These are phyloP conservation scores for Penicillium fimorum DNA, from an alignment of 495 filamentous ascomycete species.

Conservation along the genomic window DNA sequence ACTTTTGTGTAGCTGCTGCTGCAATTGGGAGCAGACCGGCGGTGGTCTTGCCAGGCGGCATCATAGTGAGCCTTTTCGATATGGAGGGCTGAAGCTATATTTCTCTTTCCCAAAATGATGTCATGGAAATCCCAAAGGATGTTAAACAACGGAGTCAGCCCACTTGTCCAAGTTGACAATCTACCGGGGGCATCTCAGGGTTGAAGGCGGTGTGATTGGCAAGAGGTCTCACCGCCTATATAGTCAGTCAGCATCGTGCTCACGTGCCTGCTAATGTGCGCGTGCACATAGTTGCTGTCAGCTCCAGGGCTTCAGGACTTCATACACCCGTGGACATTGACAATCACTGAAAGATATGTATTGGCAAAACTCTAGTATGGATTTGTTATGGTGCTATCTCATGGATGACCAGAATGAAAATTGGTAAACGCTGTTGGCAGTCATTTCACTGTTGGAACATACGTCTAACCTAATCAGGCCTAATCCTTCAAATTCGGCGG, in stretches of 20 bases:
- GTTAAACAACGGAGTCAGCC: not conserved
- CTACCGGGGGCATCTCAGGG: not conserved
- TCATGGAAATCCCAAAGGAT: not conserved
- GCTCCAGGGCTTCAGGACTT: too few relatives aligned
- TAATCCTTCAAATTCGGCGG: too few relatives aligned
- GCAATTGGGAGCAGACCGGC: constrained; percentile 61
- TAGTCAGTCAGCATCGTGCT: not conserved
- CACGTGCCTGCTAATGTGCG: not conserved
- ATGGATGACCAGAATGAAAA: not conserved
- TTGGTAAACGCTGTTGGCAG: too few relatives aligned
- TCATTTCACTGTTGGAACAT: too few relatives aligned
- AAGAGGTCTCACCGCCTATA: not conserved
- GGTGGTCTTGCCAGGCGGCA: constrained; percentile 43
- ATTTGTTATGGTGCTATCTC: too few relatives aligned
- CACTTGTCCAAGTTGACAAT: not conserved
- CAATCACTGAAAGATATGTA: too few relatives aligned
- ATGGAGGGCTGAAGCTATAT: not conserved
- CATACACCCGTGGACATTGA: too few relatives aligned
- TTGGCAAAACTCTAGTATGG: too few relatives aligned
- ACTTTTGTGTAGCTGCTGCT: constrained; percentile 57
- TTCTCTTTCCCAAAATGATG: not conserved
- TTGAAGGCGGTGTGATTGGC: not conserved
- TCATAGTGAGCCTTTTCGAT: constrained; percentile 20
- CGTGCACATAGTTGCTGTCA: too few relatives aligned
- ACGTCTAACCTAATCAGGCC: too few relatives aligned